Evolutionary conservation across 306 rosid genomes (phyloP), one percentile per base, ranked within the genome.

Genomic region (Cicer arietinum): DNA sequence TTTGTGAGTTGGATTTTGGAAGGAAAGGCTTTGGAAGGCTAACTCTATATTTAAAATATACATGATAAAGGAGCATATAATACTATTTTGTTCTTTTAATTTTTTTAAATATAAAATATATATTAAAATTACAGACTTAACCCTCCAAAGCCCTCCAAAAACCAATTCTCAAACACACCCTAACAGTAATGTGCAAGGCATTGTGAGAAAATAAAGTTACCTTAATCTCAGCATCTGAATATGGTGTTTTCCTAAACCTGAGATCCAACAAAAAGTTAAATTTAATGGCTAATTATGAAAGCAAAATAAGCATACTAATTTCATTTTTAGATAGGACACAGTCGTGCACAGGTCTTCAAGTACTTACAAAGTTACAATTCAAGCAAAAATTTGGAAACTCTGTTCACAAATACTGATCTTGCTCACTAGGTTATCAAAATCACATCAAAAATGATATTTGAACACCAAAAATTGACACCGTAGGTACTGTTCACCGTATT

Each of bases 161-260:
- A 30, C 37, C 37, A 30, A 6, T 4, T 30, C 37, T 30, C 37
- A 30, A 30, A 30, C 37, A 30, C 37, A 30, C 37, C 37, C 37
- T 30, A 56, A 40, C 16, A 37, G 64, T 44, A 66, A 81, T 14
- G 63, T 58, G 59, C 53, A 71, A 76, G 75, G 30, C 30, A 56
- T 5, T 43, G 60, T 43, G 43, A 43, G 7, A 63, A 56, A 77
- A 18, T 81, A 72, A 16, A 45, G 60, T 75, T 84, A 94, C 99
- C 98, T 95, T 95, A 54, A 95, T 89, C 87, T 95, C 98, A 51
- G 87, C 89, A 22, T 92, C 98, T 30, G 99, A 78, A 75, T 90
- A 95, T 50, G 98, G 99, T 3, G 81, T 76, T 84, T 77, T 83
- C 60, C 98, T 85, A 82, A 82, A 88, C 92, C 99, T 95, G 93